These are phyloP conservation scores for Termitomyces sp. DNA, from an alignment of 768 basidiomycete species.

Conservation along the genomic window DNA sequence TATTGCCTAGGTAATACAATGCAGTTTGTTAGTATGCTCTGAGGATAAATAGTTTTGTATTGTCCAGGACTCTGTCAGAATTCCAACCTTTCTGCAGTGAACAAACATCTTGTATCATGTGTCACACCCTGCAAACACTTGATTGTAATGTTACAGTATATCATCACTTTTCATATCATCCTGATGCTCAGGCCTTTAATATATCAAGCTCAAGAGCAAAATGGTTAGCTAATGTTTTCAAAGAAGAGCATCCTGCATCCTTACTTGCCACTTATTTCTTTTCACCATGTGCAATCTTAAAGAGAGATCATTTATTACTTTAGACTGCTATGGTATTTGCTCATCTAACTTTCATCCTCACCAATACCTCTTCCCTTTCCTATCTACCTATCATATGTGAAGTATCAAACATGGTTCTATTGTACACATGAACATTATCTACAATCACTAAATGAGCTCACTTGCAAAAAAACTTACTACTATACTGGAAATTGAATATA, in stretches of 20 bases:
- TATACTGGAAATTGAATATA: too few relatives aligned
- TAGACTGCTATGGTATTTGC: neutral
- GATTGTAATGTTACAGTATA: too few relatives aligned
- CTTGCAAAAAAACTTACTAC: neutral
- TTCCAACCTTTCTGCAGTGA: too few relatives aligned
- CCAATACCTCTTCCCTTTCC: neutral
- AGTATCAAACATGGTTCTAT: neutral
- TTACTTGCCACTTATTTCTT: neutral
- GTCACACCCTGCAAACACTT: too few relatives aligned
- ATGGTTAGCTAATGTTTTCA: neutral
- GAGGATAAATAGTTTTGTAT: too few relatives aligned
- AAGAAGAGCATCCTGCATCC: neutral
- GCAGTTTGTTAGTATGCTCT: too few relatives aligned
- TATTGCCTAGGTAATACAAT: too few relatives aligned
- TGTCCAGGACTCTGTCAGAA: too few relatives aligned
- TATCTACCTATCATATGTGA: too few relatives aligned
- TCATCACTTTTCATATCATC: too few relatives aligned
- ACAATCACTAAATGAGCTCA: neutral
- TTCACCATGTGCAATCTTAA: neutral
- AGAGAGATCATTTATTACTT: neutral
- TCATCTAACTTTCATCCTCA: neutral
- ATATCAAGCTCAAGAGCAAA: neutral
- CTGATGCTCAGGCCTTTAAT: neutral
- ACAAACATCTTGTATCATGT: too few relatives aligned
- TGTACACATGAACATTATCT: neutral